phyloP scores from a whole-genome alignment of 2,329 filamentous ascomycete genomes.

The Pyrenophora graminea region DNA sequence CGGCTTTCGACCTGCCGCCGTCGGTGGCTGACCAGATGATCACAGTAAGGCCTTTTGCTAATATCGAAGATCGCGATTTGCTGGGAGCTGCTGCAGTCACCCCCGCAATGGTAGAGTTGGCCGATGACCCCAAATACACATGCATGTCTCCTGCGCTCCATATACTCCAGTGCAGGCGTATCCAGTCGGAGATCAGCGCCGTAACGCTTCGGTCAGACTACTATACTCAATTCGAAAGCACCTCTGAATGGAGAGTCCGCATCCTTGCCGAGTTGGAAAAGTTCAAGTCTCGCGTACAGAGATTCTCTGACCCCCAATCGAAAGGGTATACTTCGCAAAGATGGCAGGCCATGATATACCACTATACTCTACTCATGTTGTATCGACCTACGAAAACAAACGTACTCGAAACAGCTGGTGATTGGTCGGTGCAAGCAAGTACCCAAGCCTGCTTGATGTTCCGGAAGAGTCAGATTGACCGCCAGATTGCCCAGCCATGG shows the following conservation, averaged over 20 bases:
- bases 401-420: conserved; percentile 20
- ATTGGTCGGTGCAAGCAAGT: conserved; percentile 28
- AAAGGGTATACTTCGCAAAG: conserved; percentile 26
- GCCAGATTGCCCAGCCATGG: conserved; percentile 27
- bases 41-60: conserved; percentile 20
- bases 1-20: conserved; percentile 22
- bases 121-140: conserved; percentile 17
- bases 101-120: conserved; percentile 8
- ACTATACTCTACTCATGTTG: conserved; percentile 24
- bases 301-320: conserved; percentile 22
- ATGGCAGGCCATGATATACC: conserved; percentile 28
- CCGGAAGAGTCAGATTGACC: conserved; percentile 24
- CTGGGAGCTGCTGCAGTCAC: conserved; percentile 12
- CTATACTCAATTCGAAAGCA: conserved; percentile 13
- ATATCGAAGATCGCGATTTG: conserved; percentile 22
- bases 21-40: conserved; percentile 24
- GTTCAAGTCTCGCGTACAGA: conserved; percentile 20
- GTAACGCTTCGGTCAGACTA: conserved; percentile 24
- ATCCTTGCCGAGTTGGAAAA: conserved; percentile 22
- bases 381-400: conserved; percentile 23
- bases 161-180: conserved; percentile 24
- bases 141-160: conserved; percentile 22
- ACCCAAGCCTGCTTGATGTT: conserved; percentile 26
- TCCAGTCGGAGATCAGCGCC: conserved; percentile 25
- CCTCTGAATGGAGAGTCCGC: conserved; percentile 21